Conservation (phyloP, 2,329 filamentous ascomycete genomes). For the Gremmenia infestans region DNA sequence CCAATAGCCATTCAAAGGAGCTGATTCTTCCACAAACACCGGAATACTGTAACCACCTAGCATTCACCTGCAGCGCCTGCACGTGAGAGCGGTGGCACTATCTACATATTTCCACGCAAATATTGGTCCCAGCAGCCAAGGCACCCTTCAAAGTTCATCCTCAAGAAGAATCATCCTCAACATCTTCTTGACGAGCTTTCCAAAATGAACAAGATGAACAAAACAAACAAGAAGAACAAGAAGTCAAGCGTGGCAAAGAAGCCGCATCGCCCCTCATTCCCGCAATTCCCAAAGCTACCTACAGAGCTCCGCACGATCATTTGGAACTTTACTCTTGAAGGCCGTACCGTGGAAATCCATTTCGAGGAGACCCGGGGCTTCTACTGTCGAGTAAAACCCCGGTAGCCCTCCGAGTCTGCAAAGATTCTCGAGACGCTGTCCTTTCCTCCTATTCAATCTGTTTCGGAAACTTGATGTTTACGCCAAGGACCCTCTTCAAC, state of each 20-base stretch:
- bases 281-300: slow-evolving; percentile 14
- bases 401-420: slow-evolving; percentile 8
- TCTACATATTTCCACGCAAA: no score
- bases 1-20: no score
- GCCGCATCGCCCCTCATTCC: slow-evolving; percentile 2
- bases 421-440: slow-evolving; percentile 14
- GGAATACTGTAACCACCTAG: no score
- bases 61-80: no score
- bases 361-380: slow-evolving; percentile 6
- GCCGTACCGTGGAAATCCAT: slow-evolving; percentile 9
- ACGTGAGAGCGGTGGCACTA: no score
- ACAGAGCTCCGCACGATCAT: slow-evolving; percentile 16
- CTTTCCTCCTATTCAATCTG: slow-evolving; percentile 5
- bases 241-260: not conserved
- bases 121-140: no score
- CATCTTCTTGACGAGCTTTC: no score
- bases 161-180: no score
- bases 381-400: slow-evolving; percentile 4
- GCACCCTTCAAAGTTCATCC: no score
- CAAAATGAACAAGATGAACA: no score
- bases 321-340: slow-evolving; percentile 14
- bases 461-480: slow-evolving; percentile 12
- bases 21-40: no score
- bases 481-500: slow-evolving; percentile 15
- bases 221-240: no score